Conservation (phyloP, 2,329 filamentous ascomycete species). For the Dothidotthia symphoricarpi region DNA sequence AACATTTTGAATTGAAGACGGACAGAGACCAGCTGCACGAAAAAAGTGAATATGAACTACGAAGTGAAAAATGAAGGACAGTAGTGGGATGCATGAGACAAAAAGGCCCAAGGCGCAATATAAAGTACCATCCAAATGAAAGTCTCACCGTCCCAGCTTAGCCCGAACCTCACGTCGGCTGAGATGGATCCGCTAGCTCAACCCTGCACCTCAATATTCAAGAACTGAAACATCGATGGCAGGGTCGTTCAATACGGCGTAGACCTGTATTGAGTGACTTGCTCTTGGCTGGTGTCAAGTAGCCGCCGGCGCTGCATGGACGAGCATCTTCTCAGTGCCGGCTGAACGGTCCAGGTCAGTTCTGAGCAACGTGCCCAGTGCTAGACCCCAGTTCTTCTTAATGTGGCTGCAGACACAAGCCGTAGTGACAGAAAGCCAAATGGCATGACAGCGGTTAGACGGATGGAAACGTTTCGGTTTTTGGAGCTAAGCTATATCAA, state of each 20-base stretch:
- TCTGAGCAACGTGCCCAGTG: conserved; percentile 6
- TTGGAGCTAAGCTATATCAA: conserved; percentile 7
- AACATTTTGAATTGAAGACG: conserved; percentile 29
- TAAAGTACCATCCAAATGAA: conserved; percentile 5
- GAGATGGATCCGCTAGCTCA: conserved; percentile 9
- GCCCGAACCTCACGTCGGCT: conserved; percentile 10
- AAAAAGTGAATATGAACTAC: conserved; percentile 13
- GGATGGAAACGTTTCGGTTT: conserved; percentile 19
- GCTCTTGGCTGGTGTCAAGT: conserved; percentile 21
- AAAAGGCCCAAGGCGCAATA: conserved; percentile 8
- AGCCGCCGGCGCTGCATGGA: conserved; percentile 18
- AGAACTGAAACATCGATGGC: conserved; percentile 19
- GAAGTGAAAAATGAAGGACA: conserved; percentile 21
- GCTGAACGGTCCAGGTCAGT: conserved; percentile 15
- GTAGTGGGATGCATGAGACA: conserved; percentile 13
- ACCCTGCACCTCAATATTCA: conserved; percentile 16
- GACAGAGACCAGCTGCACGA: conserved; percentile 26
- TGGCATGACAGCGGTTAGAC: conserved; percentile 13
- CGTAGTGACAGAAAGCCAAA: conserved; percentile 9
- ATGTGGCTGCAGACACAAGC: conserved; percentile 9
- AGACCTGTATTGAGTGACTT: conserved; percentile 11
- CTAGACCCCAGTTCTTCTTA: conserved; percentile 2
- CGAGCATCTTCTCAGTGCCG: conserved; percentile 15
- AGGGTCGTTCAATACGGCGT: conserved; percentile 10
- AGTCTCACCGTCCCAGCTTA: conserved; percentile 10